Evolutionary conservation across 768 basidiomycete species (phyloP).

Genomic region (Xerocomellus chrysenteron): DNA sequence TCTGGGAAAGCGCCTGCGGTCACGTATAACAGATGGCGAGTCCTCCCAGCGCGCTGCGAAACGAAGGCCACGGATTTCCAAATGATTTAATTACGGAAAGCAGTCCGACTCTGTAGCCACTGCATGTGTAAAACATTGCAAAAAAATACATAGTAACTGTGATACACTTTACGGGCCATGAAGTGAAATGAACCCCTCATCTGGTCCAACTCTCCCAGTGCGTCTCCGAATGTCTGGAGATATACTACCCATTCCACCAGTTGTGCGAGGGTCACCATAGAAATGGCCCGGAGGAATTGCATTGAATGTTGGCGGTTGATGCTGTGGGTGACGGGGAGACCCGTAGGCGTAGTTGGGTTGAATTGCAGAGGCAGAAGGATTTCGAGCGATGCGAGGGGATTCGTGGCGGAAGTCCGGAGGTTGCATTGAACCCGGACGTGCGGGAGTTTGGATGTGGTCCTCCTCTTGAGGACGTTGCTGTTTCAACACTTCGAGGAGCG

Average conservation of each 20-base stretch:
- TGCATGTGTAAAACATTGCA: neutral
- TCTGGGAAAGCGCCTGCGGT: constrained; percentile 19
- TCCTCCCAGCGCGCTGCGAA: constrained; percentile 15
- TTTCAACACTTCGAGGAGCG: constrained; percentile 53
- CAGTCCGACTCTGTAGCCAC: neutral
- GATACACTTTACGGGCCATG: constrained; percentile 23
- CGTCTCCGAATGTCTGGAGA: constrained; percentile 36
- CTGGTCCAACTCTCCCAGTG: constrained; percentile 29
- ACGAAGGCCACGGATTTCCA: constrained; percentile 8
- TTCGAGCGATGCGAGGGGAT: constrained; percentile 33
- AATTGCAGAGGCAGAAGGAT: constrained; percentile 28
- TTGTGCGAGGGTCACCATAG: constrained; percentile 34
- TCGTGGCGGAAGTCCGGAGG: constrained; percentile 35
- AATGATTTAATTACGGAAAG: neutral
- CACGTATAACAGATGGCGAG: constrained; percentile 9
- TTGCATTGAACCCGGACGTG: constrained; percentile 30
- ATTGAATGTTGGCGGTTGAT: constrained; percentile 27
- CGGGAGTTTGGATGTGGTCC: constrained; percentile 21
- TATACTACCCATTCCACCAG: constrained; percentile 37
- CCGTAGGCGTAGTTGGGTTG: constrained; percentile 31
- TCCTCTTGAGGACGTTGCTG: constrained; percentile 32
- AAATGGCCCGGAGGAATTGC: constrained; percentile 43
- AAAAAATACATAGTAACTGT: constrained; percentile 12
- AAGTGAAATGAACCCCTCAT: constrained; percentile 34
- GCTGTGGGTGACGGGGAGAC: constrained; percentile 34